Base-by-base conservation (phyloP, 164 flowering plant species). In the Dillenia suffruticosa region DNA sequence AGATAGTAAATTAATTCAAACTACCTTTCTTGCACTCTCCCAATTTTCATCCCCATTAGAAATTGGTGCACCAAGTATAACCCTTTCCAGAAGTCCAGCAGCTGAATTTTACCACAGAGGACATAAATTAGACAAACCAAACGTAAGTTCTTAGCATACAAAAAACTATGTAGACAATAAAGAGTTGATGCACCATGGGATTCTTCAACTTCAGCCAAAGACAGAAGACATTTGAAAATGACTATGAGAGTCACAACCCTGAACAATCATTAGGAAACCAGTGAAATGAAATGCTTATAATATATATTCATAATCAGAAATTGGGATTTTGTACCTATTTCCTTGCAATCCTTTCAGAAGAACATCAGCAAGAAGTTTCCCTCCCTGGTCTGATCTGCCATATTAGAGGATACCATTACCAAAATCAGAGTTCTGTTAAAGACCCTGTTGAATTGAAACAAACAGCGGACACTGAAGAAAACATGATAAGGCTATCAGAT, bases 181-280 rank as follows among this genome's bases (percentile, higher is more conserved):
- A 32, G 6, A 32, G 5, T 32, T 32, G 40, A 32, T 32, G 40
- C 4, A 32, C 40, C 40, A 32, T 32, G 40, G 40, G 40, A 32
- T 32, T 72, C 70, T 78, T 86, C 86, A 40, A 62, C 75, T 81
- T 92, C 76, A 44, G 97, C 87, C 80, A 95, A 19, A 19, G 22
- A 19, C 22, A 19, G 22, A 51, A 95, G 88, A 70, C 99, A 95
- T 73, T 87, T 92, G 77, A 92, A 92, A 57, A 95, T 83, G 5
- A 84, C 96, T 40, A 92, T 71, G 12, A 92, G 92, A 54, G 98
- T 95, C 63, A 92, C 96, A 46, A 98, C 98, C 84, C 99, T 95
- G 85, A 65, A 74, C 75, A 16, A 61, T 54, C 52, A 64, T 61
- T 17, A 49, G 63, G 62, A 62, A 52, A 10, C 58, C 68, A 64